Evolutionary conservation across 2,329 filamentous ascomycete species (phyloP), one percentile per base, ranked within the genome.

Genomic region (Byssothecium circinans): DNA sequence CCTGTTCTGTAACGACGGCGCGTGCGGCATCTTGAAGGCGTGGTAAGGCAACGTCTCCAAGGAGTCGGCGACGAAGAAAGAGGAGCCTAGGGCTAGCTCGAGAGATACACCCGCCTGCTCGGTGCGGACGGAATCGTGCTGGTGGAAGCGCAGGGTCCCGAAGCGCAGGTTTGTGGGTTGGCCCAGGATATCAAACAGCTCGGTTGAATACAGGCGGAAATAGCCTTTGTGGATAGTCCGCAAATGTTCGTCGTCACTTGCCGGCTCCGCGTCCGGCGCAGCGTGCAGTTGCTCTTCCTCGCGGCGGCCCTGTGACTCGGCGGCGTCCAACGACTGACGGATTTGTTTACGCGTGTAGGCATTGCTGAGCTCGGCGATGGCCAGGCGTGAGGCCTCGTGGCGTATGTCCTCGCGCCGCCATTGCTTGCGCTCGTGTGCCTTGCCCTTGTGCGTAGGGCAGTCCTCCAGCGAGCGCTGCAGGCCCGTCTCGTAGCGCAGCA

Each of bases 11-110:
- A 69, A 49, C 11, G 65, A 68, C 11, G 66, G 65, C 4, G 55
- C 37, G 1, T 56, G 55, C 32, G 66, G 66, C 42, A 69, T 49
- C 38, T 57, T 57, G 57, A 69, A 69, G 42, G 57, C 51, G 46
- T 69, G 67, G 47, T 64, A 68, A n/a, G 65, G 65, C 32, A 68
- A 54, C 8, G 65, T 68, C 50, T 69, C 67, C n/a, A 56, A 42
- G 2, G 65, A 65, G 49, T 69, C 61, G 45, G 65, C 67, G 33
- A 68, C 58, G 49, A 62, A 69, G 52, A 68, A 69, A 34, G 65
- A 58, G 41, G 56, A 45, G 45, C 62, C 65, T 30, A 69, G 56
- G 34, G 67, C 67, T 22, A 69, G 59, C 51, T 69, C 67, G 38
- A 68, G 50, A 25, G 54, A 56, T 4, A 65, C 52, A 42, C 50